A percentile compares a stretch with the other conserved stretches of the same genome.
Evolutionary conservation across 2,329 filamentous ascomycete genomes (phyloP).

Genomic region (Hymenoscyphus occultus): DNA sequence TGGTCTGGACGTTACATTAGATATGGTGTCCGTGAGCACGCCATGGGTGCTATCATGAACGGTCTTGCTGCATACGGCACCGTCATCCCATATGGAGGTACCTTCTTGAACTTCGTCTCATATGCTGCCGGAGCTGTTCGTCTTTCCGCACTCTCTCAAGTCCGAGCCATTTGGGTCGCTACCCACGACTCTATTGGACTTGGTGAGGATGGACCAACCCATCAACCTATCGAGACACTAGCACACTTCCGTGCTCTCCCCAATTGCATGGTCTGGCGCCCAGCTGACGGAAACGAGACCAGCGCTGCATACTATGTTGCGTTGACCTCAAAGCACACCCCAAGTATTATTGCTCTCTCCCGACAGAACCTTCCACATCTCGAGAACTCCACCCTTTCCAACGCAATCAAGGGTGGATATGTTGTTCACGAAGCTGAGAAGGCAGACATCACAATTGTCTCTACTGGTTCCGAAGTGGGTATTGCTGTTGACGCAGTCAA

Average conservation of each 20-base stretch:
- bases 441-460: slow-evolving; percentile 84
- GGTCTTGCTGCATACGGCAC: slow-evolving; percentile 94
- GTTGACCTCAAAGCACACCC: slow-evolving; percentile 83
- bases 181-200: slow-evolving; percentile 99
- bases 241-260: slow-evolving; percentile 97
- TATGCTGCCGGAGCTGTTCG: slow-evolving; percentile 95
- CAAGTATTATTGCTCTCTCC: slow-evolving; percentile 89
- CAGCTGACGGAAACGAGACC: slow-evolving; percentile 97
- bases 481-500: slow-evolving; percentile 93
- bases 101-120: slow-evolving; percentile 99
- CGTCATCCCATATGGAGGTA: slow-evolving; percentile 88
- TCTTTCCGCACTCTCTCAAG: slow-evolving; percentile 85
- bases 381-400: slow-evolving; percentile 86
- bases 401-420: slow-evolving; percentile 93
- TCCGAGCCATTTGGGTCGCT: slow-evolving; percentile 91
- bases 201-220: slow-evolving; percentile 96
- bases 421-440: slow-evolving; percentile 79
- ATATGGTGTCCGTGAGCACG: slow-evolving; percentile 90
- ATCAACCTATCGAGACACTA: slow-evolving; percentile 98
- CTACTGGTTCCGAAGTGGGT: slow-evolving; percentile 92
- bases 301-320: slow-evolving; percentile 97
- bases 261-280: slow-evolving; percentile 99
- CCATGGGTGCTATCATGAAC: slow-evolving; percentile 91
- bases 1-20: slow-evolving; percentile 89
- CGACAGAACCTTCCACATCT: slow-evolving; percentile 98